A percentile compares a stretch with the other conserved stretches of the same genome.
Evolutionary conservation across 352 stramenopile species (phyloP).

Genomic region (Phytopythium vexans): DNA sequence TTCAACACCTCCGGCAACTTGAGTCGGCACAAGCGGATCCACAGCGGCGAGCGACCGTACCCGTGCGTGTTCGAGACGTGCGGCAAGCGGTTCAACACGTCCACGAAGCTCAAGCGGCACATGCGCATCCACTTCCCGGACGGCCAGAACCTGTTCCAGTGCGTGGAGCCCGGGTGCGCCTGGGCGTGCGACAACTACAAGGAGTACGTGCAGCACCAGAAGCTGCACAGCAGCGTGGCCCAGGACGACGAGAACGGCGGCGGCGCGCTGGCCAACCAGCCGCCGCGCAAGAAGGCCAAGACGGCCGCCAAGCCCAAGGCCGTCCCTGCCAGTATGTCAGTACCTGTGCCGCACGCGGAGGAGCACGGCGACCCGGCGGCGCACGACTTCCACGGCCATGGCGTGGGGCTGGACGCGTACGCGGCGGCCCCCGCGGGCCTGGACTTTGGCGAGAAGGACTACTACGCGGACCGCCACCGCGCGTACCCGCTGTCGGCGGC

Average conservation of each 20-base stretch:
- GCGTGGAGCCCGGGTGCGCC: conserved; percentile 42
- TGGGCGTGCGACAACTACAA: conserved; percentile 86
- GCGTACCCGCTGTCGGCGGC: conserved; percentile 12
- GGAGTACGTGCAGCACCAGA: conserved; percentile 73
- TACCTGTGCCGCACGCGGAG: too few relatives aligned
- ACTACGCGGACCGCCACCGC: conserved; percentile 30
- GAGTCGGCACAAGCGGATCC: conserved; percentile 85
- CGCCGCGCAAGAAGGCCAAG: conserved; percentile 2
- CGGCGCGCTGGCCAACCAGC: too few relatives aligned
- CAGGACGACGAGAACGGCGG: conserved; percentile 1
- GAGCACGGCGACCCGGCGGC: not conserved
- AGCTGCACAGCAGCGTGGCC: conserved; percentile 60
- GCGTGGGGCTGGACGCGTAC: not conserved
- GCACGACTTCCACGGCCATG: not conserved
- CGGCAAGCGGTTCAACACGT: conserved; percentile 86
- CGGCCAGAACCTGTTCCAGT: conserved; percentile 71
- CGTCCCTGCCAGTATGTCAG: too few relatives aligned
- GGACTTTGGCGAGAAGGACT: conserved; percentile 22
- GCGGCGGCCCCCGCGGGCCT: conserved; percentile 2
- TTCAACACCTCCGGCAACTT: conserved; percentile 89
- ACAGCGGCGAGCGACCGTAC: conserved; percentile 81
- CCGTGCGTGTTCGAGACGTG: conserved; percentile 73
- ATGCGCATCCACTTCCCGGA: conserved; percentile 87
- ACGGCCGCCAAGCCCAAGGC: not conserved
- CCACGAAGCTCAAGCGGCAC: conserved; percentile 87